A percentile compares a stretch with the other conserved stretches of the same genome.
Evolutionary conservation across 305 asterid species (phyloP).

Genomic region (Fraxinus baroniana): DNA sequence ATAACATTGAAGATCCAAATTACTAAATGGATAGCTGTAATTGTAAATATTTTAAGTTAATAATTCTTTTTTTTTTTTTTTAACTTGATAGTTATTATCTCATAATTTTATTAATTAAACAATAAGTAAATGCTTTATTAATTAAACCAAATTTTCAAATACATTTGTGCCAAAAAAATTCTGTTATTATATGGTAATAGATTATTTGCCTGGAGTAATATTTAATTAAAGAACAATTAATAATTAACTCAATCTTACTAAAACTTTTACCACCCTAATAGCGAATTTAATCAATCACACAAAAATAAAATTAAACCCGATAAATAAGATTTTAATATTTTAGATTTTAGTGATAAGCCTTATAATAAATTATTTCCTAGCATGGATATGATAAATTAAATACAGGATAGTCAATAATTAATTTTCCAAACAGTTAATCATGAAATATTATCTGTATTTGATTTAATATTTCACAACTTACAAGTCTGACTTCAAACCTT

Average conservation of each 20-base stretch:
- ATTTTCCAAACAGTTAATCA: not conserved
- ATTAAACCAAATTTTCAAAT: not conserved
- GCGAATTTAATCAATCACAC: not conserved
- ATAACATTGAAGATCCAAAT: not conserved
- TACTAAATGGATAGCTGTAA: not conserved
- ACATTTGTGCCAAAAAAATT: not conserved
- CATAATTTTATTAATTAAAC: not conserved
- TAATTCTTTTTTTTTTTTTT: not conserved
- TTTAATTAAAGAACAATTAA: not conserved
- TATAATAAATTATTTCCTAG: not conserved
- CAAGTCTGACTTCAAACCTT: not conserved
- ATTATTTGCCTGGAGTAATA: not conserved
- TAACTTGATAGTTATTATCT: not conserved
- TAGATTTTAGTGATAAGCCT: not conserved
- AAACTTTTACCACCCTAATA: not conserved
- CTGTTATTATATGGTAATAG: not conserved
- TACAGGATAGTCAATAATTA: not conserved
- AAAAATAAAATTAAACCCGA: not conserved
- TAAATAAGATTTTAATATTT: not conserved
- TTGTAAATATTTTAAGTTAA: not conserved
- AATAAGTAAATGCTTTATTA: not conserved
- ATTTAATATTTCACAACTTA: not conserved
- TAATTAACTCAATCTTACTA: not conserved
- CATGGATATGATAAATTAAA: not conserved
- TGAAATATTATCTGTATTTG: not conserved